Percentiles rank a stretch among this genome's conserved stretches.
These are phyloP conservation scores for Talaromyces marneffei DNA, from an alignment of 2,329 filamentous ascomycete species.

Conservation along the genomic window DNA sequence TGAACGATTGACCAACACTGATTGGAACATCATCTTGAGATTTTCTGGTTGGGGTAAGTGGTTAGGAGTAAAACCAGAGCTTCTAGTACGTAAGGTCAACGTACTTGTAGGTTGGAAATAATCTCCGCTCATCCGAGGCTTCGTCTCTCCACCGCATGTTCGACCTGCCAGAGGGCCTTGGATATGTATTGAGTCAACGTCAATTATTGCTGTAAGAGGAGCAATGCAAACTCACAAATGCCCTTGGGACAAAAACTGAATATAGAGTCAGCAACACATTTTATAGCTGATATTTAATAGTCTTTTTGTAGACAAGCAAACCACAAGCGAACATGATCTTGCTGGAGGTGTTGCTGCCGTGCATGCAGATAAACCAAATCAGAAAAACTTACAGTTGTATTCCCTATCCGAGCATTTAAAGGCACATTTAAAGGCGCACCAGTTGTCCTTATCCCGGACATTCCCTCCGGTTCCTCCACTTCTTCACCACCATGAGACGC, in stretches of 20 bases:
- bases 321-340: background rate
- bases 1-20: conserved; percentile 23
- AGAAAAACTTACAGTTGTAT: background rate
- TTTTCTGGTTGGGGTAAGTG: conserved; percentile 10
- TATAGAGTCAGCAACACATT: background rate
- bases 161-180: conserved; percentile 14
- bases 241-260: background rate
- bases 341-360: background rate
- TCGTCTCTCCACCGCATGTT: conserved; percentile 13
- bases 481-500: conserved; percentile 23
- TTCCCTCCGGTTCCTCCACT: conserved; percentile 19
- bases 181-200: conserved; percentile 18
- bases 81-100: background rate
- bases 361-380: background rate
- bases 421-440: background rate
- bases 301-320: background rate
- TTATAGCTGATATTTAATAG: background rate
- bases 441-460: conserved; percentile 21
- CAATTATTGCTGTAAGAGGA: background rate
- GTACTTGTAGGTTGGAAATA: conserved; percentile 20
- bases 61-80: background rate
- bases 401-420: conserved; percentile 1
- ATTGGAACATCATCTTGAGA: conserved; percentile 23
- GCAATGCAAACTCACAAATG: conserved; percentile 3
- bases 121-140: conserved; percentile 20